phyloP scores from a whole-genome alignment of 371 early-diverging fungal species.

The Nosema granulosis region DNA sequence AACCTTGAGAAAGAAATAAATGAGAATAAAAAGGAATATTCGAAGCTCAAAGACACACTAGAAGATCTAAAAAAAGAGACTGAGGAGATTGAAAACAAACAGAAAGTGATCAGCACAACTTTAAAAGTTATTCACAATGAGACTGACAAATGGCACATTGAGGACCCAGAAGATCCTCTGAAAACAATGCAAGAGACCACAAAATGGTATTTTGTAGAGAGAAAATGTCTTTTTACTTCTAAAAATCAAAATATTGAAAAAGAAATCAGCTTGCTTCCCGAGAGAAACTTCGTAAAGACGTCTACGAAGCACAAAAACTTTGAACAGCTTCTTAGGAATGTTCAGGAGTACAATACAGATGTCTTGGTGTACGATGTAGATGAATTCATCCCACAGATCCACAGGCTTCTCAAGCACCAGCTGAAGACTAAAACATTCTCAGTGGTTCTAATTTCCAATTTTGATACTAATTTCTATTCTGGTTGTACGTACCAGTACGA shows the following conservation, averaged over 20 bases:
- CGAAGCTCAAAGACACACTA: neutral
- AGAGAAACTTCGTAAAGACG: slow-evolving; percentile 8
- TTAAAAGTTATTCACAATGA: slow-evolving; percentile 12
- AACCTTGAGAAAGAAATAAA: slow-evolving; percentile 24
- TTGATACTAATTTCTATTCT: slow-evolving; percentile 1
- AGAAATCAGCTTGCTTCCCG: neutral
- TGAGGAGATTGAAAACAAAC: neutral
- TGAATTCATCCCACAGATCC: slow-evolving; percentile 22
- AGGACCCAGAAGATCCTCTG: slow-evolving; percentile 1
- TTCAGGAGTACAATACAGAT: slow-evolving; percentile 22
- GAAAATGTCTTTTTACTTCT: neutral
- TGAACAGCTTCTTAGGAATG: slow-evolving; percentile 9
- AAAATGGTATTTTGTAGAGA: neutral
- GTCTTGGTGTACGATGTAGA: slow-evolving; percentile 29
- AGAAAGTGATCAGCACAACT: neutral
- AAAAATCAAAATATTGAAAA: neutral
- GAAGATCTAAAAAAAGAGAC: slow-evolving; percentile 19
- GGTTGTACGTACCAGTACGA: slow-evolving; percentile 9
- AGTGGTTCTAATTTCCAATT: slow-evolving; percentile 3
- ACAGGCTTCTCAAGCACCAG: slow-evolving; percentile 30
- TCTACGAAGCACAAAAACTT: slow-evolving; percentile 15
- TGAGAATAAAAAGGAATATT: slow-evolving; percentile 16
- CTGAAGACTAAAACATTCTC: neutral
- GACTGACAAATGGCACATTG: slow-evolving; percentile 18
- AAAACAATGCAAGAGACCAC: neutral